phyloP scores from a whole-genome alignment of 2,329 filamentous ascomycete species.

The Esteya vermicola region DNA sequence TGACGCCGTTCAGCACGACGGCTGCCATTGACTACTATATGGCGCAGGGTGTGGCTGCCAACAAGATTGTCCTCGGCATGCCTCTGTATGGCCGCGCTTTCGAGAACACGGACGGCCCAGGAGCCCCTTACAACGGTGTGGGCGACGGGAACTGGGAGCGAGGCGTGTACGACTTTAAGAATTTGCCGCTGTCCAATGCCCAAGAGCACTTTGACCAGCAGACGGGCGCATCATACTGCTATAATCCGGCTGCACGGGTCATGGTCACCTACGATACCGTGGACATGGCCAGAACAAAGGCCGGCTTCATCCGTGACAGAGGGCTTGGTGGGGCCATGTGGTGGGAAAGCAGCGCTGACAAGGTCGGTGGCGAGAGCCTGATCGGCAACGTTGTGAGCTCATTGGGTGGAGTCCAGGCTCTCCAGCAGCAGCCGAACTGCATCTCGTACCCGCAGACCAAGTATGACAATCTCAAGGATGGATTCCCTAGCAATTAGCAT shows the following conservation, averaged over 20 bases:
- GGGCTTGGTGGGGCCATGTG: conserved; percentile 86
- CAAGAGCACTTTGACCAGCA: conserved; percentile 49
- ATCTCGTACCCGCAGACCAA: conserved; percentile 50
- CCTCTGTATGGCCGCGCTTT: conserved; percentile 85
- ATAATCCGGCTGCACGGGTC: conserved; percentile 44
- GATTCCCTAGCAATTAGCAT: conserved; percentile 25
- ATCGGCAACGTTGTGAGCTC: conserved; percentile 48
- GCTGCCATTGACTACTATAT: conserved; percentile 60
- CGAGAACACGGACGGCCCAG: conserved; percentile 60
- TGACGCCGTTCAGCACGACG: conserved; percentile 67
- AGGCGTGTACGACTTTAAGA: conserved; percentile 83
- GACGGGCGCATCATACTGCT: conserved; percentile 63
- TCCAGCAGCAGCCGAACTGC: conserved; percentile 44
- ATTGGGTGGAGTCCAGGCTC: conserved; percentile 35
- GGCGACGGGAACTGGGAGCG: conserved; percentile 74
- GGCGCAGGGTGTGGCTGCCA: conserved; percentile 42
- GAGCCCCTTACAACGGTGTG: conserved; percentile 53
- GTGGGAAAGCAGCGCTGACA: conserved; percentile 85
- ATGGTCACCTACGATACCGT: conserved; percentile 73
- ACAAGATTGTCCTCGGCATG: conserved; percentile 82
- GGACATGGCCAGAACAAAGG: conserved; percentile 53
- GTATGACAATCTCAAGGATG: conserved; percentile 54
- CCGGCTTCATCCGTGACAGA: conserved; percentile 50
- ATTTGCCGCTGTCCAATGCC: conserved; percentile 54
- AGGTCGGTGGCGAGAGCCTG: conserved; percentile 48